Percentiles rank a stretch among this genome's conserved stretches.
These are phyloP conservation scores for Alternaria ethzedia DNA, from an alignment of 2,329 filamentous ascomycete genomes.

Conservation along the genomic window DNA sequence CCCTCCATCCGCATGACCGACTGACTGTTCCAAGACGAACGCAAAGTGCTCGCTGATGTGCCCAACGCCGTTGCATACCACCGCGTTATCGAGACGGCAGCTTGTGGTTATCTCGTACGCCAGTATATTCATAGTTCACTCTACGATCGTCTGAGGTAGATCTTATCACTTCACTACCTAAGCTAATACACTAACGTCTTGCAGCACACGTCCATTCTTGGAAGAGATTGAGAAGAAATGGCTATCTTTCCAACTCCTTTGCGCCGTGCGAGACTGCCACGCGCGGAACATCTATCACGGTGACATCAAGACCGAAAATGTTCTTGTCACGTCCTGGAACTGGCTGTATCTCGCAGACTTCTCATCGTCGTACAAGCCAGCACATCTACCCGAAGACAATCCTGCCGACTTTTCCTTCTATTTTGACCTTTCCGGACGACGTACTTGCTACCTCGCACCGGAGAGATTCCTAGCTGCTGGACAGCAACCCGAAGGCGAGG, in stretches of 20 bases:
- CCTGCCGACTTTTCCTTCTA: conserved; percentile 98
- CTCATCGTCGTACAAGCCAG: conserved; percentile 92
- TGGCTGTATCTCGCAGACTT: conserved; percentile 99
- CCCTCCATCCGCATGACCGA: conserved; percentile 15
- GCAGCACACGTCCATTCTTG: conserved; percentile 89
- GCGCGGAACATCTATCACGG: conserved; percentile 89
- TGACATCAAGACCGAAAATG: conserved; percentile 98
- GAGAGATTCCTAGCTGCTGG: conserved; percentile 83
- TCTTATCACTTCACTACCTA: background rate
- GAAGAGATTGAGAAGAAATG: conserved; percentile 99
- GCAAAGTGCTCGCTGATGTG: conserved; percentile 77
- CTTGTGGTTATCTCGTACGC: conserved; percentile 88
- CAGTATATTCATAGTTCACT: conserved; percentile 97
- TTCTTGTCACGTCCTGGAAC: conserved; percentile 97
- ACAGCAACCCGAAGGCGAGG: conserved; percentile 68
- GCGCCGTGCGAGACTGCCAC: conserved; percentile 90
- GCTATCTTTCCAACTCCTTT: conserved; percentile 94
- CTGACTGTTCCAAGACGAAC: conserved; percentile 67
- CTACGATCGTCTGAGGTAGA: conserved; percentile 82
- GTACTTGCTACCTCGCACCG: conserved; percentile 94
- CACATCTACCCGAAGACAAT: conserved; percentile 92
- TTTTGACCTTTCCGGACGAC: conserved; percentile 88
- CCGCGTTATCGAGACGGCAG: conserved; percentile 87
- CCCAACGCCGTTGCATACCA: conserved; percentile 93
- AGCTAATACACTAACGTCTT: conserved; percentile 28